Percentiles rank a stretch among this genome's conserved stretches.
These are phyloP conservation scores for Leccinum boreale DNA, from an alignment of 768 basidiomycete genomes.

Conservation along the genomic window DNA sequence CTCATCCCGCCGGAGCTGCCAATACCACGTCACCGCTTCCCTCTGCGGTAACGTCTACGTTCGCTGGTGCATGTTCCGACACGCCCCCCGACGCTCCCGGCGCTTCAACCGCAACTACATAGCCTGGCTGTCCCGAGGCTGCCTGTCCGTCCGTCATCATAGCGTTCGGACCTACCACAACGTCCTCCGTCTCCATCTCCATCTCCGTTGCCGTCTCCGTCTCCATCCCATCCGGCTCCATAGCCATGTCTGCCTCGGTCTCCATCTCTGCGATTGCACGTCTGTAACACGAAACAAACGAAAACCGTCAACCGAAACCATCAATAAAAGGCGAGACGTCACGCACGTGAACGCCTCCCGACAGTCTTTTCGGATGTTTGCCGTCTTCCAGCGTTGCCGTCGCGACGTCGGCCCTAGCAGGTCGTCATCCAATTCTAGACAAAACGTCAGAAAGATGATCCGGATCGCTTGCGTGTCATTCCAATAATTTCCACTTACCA, in stretches of 20 bases:
- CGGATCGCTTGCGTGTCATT: neutral
- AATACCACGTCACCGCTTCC: neutral
- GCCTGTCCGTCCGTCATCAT: neutral
- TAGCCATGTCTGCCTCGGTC: constrained; percentile 26
- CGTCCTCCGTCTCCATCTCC: neutral
- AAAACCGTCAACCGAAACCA: neutral
- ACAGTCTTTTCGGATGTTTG: constrained; percentile 49
- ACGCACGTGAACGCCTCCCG: constrained; percentile 61
- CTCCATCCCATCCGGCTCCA: constrained; percentile 2
- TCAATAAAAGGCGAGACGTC: neutral
- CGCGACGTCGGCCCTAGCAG: constrained; percentile 51
- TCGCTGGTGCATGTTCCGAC: neutral
- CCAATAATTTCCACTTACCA: constrained; percentile 43
- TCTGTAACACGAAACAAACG: constrained; percentile 23
- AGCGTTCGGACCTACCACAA: neutral
- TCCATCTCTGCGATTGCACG: constrained; percentile 49
- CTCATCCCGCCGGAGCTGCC: constrained; percentile 6
- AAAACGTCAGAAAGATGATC: neutral
- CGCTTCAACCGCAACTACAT: neutral
- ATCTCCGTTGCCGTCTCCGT: neutral
- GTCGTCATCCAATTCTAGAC: constrained; percentile 61
- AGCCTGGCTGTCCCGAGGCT: neutral
- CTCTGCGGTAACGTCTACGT: neutral
- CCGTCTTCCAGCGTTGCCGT: constrained; percentile 60
- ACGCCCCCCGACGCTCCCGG: neutral